Evolutionary conservation across 1,284 basidiomycete species (phyloP), one percentile per base, ranked within the genome.

Genomic region (Stygiomarasmius scandens): DNA sequence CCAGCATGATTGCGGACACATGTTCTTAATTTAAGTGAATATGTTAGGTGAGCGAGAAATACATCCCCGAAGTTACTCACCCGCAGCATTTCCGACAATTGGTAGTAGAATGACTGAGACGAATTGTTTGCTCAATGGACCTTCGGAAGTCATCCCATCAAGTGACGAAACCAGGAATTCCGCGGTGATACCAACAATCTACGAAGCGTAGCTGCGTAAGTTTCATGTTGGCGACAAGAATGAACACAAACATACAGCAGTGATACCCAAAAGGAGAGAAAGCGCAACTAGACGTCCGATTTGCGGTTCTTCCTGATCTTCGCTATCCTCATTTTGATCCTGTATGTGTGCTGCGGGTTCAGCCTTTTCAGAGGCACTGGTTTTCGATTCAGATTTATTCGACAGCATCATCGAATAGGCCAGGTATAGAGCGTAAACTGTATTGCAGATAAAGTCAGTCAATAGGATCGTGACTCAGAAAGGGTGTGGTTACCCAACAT

Each of bases 131-230:
- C 54, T 56, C 16, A 56, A 43, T 16, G 47, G 47, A 20, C 47
- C 27, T 29, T 38, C 20, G 4, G 20, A 32, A 9, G 48, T 48
- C 22, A 56, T 34, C 0, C 54, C 54, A 44, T 56, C 48, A 16
- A 56, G 49, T 16, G 54, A 56, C 2, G 47, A 49, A 12, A 56
- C 54, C 11, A 56, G 54, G 36, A 49, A 56, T 20, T 56, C 54
- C n/a, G 48, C 47, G 2, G 54, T 56, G 2, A 56, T 36, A 41
- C 34, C 54, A 24, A 56, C 48, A n/a, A 56, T 34, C 54, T 56
- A 27, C 20, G 14, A 24, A 12, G 36, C 34, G 9, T 27, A 43
- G 9, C 0, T 10, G 14, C 23, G 24, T 38, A 23, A 29, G 32
- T 46, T 12, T 12, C n/a, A 32, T n/a, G 36, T 14, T 24, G 38